Evolutionary conservation across 2,329 filamentous ascomycete genomes (phyloP), one percentile per base, ranked within the genome.

Genomic region (Lasiodiplodia hormozganensis): DNA sequence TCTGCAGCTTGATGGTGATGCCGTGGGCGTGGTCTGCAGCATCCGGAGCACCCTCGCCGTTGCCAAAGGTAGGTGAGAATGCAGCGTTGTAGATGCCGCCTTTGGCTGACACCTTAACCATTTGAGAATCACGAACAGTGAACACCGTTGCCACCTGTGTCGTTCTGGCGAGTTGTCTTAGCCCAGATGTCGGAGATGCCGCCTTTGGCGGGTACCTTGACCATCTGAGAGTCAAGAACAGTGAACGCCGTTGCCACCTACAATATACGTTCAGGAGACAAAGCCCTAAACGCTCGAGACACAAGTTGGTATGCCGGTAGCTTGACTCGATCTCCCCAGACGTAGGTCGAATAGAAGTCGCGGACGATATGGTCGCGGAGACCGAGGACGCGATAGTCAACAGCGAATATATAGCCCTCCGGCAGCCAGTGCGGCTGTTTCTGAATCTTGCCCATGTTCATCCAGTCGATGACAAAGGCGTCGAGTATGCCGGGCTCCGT

Each of bases 381-480:
- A 2, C 3, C 18, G 2, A 38, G 53, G 38, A 66, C 49, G 53
- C 66, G 52, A 31, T 57, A 69, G 6, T 51, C 10, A 11, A 60
- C 62, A 12, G 62, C 68, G 18, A 66, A 60, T 10, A 62, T 31
- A 36, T 69, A 69, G 23, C 12, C 16, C 34, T 58, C 12, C 12
- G 34, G 38, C 4, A 60, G 31, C 8, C 53, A 11, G 21, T 25
- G n/a, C 36, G 28, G 25, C 14, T 43, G 7, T 21, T 56, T 23
- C 4, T 7, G 14, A 8, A 47, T 12, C 8, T n/a, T 5, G 1
- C 14, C 36, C 4, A 7, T 58, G 40, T 67, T 51, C 10, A 58
- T 10, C 53, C 40, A 67, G 23, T 25, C 28, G 11, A 64, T 11
- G 18, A 40, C 18, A 18, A 57, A 51, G 10, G 10, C 14, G 2